phyloP scores from a whole-genome alignment of 2,329 filamentous ascomycete genomes.

The Neofusicoccum umdonicola region DNA sequence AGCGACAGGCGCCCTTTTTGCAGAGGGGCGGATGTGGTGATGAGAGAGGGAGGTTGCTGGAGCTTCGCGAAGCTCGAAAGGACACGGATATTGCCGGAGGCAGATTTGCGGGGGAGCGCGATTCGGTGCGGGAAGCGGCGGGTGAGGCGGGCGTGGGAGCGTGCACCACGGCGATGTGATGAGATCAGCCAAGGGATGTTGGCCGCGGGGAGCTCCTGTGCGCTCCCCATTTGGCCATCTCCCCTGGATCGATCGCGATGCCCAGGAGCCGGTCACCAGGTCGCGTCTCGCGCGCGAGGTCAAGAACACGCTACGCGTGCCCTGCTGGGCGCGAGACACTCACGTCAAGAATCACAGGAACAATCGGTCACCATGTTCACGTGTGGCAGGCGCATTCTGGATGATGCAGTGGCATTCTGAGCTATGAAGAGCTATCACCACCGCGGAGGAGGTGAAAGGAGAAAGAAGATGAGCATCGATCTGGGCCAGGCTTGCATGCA shows the following conservation, averaged over 20 bases:
- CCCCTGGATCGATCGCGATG: neutral
- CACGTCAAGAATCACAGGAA: neutral
- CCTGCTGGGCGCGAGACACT: neutral
- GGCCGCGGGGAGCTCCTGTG: neutral
- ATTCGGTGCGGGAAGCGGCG: neutral
- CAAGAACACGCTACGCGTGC: neutral
- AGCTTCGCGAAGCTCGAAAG: neutral
- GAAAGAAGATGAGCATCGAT: neutral
- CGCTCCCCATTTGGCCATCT: neutral
- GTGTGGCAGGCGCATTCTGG: neutral
- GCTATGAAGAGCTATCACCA: neutral
- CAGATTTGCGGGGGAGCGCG: neutral
- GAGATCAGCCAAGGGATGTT: conserved; percentile 1
- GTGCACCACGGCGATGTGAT: neutral
- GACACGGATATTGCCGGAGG: neutral
- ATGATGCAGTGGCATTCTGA: neutral
- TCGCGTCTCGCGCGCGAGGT: neutral
- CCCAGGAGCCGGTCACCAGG: neutral
- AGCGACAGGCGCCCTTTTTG: too few relatives aligned
- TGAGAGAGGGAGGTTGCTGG: too few relatives aligned
- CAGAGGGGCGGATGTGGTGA: too few relatives aligned
- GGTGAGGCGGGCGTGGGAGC: neutral
- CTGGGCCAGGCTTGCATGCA: neutral
- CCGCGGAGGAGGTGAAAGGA: neutral
- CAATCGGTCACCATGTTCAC: neutral